A percentile compares a stretch with the other conserved stretches of the same genome.
Evolutionary conservation across 1,284 basidiomycete species (phyloP).

Genomic region (Cutaneotrichosporon spelunceum): DNA sequence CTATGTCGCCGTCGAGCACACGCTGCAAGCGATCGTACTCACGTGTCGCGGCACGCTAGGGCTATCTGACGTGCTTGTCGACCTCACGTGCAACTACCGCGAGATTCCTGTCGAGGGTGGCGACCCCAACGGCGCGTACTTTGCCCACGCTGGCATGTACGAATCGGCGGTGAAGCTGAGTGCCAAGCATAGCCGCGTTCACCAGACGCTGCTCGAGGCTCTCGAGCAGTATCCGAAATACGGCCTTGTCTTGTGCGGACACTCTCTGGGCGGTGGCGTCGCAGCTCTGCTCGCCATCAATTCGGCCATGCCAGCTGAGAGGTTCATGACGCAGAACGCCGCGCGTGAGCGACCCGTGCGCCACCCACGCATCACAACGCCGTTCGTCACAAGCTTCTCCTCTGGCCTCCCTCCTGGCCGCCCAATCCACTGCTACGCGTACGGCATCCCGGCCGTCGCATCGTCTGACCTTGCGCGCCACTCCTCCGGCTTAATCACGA

Average conservation of each 20-base stretch:
- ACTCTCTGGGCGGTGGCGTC: slow-evolving; percentile 56
- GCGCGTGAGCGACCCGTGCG: slow-evolving; percentile 20
- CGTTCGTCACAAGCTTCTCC: slow-evolving; percentile 53
- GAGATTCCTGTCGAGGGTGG: slow-evolving; percentile 51
- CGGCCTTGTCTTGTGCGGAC: slow-evolving; percentile 55
- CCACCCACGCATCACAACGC: slow-evolving; percentile 50
- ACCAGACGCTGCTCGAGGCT: slow-evolving; percentile 52
- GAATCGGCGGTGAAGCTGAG: slow-evolving; percentile 52
- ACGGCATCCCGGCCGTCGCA: slow-evolving; percentile 52
- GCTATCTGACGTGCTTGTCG: slow-evolving; percentile 56
- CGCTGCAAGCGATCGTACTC: slow-evolving; percentile 51
- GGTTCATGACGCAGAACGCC: slow-evolving; percentile 39
- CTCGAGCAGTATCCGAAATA: slow-evolving; percentile 52
- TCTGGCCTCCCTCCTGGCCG: slow-evolving; percentile 55
- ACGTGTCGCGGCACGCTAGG: slow-evolving; percentile 56
- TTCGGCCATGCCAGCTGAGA: slow-evolving; percentile 39
- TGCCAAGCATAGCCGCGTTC: slow-evolving; percentile 50
- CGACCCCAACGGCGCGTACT: slow-evolving; percentile 48
- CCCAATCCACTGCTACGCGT: slow-evolving; percentile 54
- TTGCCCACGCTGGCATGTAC: slow-evolving; percentile 57
- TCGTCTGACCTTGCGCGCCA: slow-evolving; percentile 54
- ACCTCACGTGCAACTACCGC: slow-evolving; percentile 55
- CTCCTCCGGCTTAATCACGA: slow-evolving; percentile 53
- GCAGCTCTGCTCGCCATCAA: slow-evolving; percentile 51
- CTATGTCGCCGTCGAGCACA: slow-evolving; percentile 55